Conservation (phyloP, 2,329 filamentous ascomycete species). For the Colletotrichum chrysophilum region DNA sequence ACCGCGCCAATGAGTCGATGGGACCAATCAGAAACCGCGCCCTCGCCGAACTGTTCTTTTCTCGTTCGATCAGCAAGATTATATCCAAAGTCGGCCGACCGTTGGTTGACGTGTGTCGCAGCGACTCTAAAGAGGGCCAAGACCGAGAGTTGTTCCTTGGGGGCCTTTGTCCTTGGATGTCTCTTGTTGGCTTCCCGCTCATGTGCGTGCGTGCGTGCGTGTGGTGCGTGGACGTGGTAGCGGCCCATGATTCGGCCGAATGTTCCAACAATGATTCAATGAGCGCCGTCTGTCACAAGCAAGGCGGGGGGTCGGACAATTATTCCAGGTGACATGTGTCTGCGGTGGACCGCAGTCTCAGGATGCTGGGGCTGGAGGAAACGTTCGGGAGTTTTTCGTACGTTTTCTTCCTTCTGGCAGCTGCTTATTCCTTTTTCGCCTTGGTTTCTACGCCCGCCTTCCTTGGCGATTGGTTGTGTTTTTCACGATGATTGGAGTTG, state of each 20-base stretch:
- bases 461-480: background rate
- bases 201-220: background rate
- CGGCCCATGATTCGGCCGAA: conserved; percentile 1
- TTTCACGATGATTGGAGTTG: background rate
- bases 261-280: background rate
- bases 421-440: background rate
- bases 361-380: background rate
- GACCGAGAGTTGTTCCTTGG: background rate
- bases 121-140: background rate
- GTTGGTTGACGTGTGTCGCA: background rate
- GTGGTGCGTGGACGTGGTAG: background rate
- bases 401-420: background rate
- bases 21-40: background rate
- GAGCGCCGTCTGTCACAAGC: background rate
- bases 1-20: background rate
- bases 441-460: background rate
- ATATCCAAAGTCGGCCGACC: background rate
- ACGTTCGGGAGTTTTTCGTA: background rate
- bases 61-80: background rate
- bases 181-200: background rate
- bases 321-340: conserved; percentile 10
- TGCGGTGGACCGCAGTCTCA: conserved; percentile 2
- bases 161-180: background rate
- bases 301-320: conserved; percentile 2
- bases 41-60: background rate